phyloP scores from a whole-genome alignment of 2,329 filamentous ascomycete genomes.

The Fusarium incarnatum region DNA sequence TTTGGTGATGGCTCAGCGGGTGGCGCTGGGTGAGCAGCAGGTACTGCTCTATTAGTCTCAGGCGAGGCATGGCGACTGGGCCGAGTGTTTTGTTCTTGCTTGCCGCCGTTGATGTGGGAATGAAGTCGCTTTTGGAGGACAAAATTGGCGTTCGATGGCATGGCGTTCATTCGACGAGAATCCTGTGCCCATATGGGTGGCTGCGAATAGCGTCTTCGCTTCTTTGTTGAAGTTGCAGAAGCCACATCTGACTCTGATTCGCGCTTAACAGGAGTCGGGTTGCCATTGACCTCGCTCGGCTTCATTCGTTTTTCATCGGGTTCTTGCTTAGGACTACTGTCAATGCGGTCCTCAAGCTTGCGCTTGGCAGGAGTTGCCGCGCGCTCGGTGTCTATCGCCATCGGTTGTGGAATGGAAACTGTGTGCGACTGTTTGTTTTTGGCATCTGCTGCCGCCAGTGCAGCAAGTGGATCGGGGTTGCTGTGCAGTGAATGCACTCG shows the following conservation, averaged over 20 bases:
- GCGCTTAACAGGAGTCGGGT: constrained; percentile 28
- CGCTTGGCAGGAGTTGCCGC: constrained; percentile 55
- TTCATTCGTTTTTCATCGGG: constrained; percentile 61
- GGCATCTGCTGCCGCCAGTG: constrained; percentile 47
- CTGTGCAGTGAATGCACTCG: constrained; percentile 65
- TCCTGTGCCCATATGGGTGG: constrained; percentile 64
- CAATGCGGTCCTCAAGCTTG: constrained; percentile 53
- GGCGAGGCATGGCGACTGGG: constrained; percentile 56
- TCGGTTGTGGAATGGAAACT: constrained; percentile 42
- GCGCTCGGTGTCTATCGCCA: constrained; percentile 48
- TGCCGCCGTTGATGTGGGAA: constrained; percentile 56
- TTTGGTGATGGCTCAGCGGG: constrained; percentile 48
- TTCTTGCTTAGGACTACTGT: constrained; percentile 64
- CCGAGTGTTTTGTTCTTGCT: constrained; percentile 51
- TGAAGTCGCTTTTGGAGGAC: constrained; percentile 46
- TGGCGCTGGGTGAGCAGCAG: constrained; percentile 26
- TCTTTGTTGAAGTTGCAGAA: constrained; percentile 54
- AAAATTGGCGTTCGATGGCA: constrained; percentile 51
- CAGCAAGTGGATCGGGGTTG: constrained; percentile 52
- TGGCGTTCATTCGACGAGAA: constrained; percentile 50
- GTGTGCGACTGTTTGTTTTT: constrained; percentile 35
- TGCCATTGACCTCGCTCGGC: constrained; percentile 63
- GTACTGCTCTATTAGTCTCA: constrained; percentile 40
- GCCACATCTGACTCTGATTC: constrained; percentile 50
- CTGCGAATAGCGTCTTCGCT: constrained; percentile 52